These are phyloP conservation scores for Agaricus subrufescens DNA, from an alignment of 768 basidiomycete genomes.

Conservation along the genomic window DNA sequence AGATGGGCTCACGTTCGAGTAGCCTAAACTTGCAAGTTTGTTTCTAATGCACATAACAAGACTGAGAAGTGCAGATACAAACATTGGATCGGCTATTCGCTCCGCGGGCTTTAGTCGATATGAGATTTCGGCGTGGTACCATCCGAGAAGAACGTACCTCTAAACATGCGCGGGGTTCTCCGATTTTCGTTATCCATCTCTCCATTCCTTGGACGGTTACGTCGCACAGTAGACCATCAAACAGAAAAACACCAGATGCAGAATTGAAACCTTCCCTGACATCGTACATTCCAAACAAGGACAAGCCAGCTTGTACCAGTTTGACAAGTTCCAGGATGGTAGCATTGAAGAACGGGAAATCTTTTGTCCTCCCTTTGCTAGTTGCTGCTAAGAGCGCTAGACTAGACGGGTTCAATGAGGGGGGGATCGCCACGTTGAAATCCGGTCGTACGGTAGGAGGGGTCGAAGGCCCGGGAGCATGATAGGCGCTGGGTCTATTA, in stretches of 20 bases:
- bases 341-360: slow-evolving; percentile 45
- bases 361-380: slow-evolving; percentile 23
- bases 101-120: slow-evolving; percentile 51
- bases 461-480: slow-evolving; percentile 10
- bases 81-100: slow-evolving; percentile 66
- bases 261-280: slow-evolving; percentile 9
- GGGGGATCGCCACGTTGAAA: background rate
- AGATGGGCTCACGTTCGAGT: slow-evolving; percentile 25
- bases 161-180: slow-evolving; percentile 52
- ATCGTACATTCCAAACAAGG: slow-evolving; percentile 62
- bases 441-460: slow-evolving; percentile 9
- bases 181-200: slow-evolving; percentile 63
- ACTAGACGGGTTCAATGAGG: background rate
- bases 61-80: slow-evolving; percentile 67
- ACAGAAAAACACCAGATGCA: slow-evolving; percentile 13
- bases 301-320: slow-evolving; percentile 65
- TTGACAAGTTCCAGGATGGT: slow-evolving; percentile 76
- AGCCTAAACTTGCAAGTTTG: slow-evolving; percentile 58
- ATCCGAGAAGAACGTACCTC: slow-evolving; percentile 40
- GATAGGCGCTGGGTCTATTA: slow-evolving; percentile 4
- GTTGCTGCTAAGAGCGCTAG: background rate
- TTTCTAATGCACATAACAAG: slow-evolving; percentile 65
- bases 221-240: slow-evolving; percentile 78
- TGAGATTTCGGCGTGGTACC: background rate
- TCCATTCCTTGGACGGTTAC: slow-evolving; percentile 67